A percentile compares a stretch with the other conserved stretches of the same genome.
phyloP scores from a whole-genome alignment of 768 basidiomycete species.

The Podaxis pistillaris region DNA sequence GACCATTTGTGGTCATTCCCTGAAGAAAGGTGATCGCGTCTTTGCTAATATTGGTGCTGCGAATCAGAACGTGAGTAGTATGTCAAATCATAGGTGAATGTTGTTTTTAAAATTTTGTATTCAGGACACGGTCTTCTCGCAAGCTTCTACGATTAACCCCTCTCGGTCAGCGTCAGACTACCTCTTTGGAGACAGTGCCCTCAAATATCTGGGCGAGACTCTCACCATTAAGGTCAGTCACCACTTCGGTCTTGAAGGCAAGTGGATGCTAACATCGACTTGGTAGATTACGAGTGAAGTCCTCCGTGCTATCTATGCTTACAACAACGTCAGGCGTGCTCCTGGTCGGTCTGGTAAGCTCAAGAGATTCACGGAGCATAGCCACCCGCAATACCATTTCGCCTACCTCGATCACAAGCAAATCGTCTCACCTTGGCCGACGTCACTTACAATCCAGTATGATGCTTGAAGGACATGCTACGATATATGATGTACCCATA shows the following conservation, averaged over 20 bases:
- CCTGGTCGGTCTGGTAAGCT: slow-evolving; percentile 68
- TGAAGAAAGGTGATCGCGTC: slow-evolving; percentile 50
- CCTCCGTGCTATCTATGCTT: slow-evolving; percentile 61
- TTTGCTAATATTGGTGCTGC: slow-evolving; percentile 65
- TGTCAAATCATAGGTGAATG: neutral
- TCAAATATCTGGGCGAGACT: slow-evolving; percentile 42
- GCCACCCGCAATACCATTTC: slow-evolving; percentile 47
- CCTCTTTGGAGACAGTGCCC: slow-evolving; percentile 47
- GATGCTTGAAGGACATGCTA: slow-evolving; percentile 15
- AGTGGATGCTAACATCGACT: neutral
- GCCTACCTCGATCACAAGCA: slow-evolving; percentile 55
- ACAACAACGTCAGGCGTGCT: slow-evolving; percentile 59
- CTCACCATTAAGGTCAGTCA: slow-evolving; percentile 51
- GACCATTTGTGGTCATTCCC: slow-evolving; percentile 35
- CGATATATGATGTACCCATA: neutral
- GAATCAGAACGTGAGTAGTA: slow-evolving; percentile 50
- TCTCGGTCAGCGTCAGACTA: slow-evolving; percentile 43
- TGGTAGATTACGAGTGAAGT: slow-evolving; percentile 55
- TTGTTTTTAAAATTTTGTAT: neutral
- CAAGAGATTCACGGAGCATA: slow-evolving; percentile 51
- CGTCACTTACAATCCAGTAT: slow-evolving; percentile 59
- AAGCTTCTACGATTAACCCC: slow-evolving; percentile 43
- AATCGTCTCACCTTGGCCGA: slow-evolving; percentile 63
- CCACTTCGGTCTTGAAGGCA: neutral
- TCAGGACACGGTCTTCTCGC: slow-evolving; percentile 52